Evolutionary conservation across 768 basidiomycete species (phyloP).

Genomic region (Termitomyces sp.): DNA sequence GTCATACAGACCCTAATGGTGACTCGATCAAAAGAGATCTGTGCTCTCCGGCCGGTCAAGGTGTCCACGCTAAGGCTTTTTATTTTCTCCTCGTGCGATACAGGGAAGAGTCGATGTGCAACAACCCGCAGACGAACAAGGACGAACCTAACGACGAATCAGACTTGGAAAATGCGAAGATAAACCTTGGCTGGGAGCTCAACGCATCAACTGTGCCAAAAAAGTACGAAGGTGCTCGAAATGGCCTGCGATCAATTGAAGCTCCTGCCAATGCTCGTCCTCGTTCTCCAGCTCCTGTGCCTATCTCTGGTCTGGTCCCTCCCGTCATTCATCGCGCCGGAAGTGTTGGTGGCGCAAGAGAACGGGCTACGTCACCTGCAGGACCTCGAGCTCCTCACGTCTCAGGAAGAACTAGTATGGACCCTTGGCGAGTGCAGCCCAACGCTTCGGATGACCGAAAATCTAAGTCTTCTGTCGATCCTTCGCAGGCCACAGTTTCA

Average conservation of each 20-base stretch:
- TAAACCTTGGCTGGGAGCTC: constrained; percentile 40
- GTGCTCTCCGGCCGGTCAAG: constrained; percentile 65
- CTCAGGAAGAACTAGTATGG: constrained; percentile 20
- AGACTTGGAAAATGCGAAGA: constrained; percentile 28
- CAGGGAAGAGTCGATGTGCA: constrained; percentile 52
- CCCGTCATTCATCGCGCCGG: constrained; percentile 23
- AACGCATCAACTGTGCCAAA: constrained; percentile 28
- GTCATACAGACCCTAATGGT: constrained; percentile 55
- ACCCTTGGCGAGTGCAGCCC: constrained; percentile 22
- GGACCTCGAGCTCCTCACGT: constrained; percentile 43
- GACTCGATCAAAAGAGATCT: constrained; percentile 63
- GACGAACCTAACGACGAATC: constrained; percentile 25
- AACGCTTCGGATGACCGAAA: constrained; percentile 10
- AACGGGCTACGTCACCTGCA: constrained; percentile 47
- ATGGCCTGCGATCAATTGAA: constrained; percentile 18
- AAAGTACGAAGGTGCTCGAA: constrained; percentile 28
- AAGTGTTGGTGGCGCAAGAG: constrained; percentile 27
- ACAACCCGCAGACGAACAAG: constrained; percentile 49
- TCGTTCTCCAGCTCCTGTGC: constrained; percentile 17
- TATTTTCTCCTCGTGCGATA: constrained; percentile 82
- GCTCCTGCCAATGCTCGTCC: constrained; percentile 18
- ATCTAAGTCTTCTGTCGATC: constrained; percentile 12
- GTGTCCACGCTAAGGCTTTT: constrained; percentile 82
- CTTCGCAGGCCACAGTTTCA: constrained; percentile 25
- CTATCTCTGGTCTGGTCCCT: constrained; percentile 16